Conservation (phyloP, 257 asterid species). For the Nyctanthes arbortristis region DNA sequence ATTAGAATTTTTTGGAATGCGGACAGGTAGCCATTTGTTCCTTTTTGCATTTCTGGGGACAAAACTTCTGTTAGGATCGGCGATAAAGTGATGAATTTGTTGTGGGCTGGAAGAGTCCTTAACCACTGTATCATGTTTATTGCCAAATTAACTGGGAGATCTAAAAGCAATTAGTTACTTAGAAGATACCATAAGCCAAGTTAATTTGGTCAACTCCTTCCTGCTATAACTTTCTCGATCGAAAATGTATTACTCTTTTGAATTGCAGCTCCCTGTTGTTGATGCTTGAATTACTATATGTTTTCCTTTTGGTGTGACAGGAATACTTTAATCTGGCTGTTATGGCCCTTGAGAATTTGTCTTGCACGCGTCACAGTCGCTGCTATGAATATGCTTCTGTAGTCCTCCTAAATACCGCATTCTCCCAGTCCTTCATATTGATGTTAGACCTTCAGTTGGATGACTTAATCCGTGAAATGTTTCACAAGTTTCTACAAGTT, state of each 20-base stretch:
- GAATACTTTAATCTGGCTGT: constrained; percentile 17
- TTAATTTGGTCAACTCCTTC: not conserved
- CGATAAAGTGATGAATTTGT: not conserved
- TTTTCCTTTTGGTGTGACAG: constrained; percentile 16
- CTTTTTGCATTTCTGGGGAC: not conserved
- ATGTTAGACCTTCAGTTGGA: constrained; percentile 29
- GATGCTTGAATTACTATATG: not conserved
- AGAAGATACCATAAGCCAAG: not conserved
- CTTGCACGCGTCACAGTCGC: constrained; percentile 23
- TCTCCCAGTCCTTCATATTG: constrained; percentile 16
- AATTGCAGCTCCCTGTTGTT: not conserved
- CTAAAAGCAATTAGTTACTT: not conserved
- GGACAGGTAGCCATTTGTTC: not conserved
- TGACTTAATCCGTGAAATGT: constrained; percentile 18
- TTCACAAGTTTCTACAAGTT: constrained; percentile 22
- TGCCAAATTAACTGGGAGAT: no score
- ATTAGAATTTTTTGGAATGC: no score
- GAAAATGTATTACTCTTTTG: not conserved
- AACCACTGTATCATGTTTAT: no score
- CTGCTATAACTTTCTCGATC: not conserved
- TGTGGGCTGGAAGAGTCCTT: no score
- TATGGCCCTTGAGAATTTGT: constrained; percentile 16
- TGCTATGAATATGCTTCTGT: constrained; percentile 15
- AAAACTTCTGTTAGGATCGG: not conserved
- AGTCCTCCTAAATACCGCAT: constrained; percentile 14